Base-by-base conservation (phyloP, 1,284 basidiomycete species). In the Ceratobasidium sp. region DNA sequence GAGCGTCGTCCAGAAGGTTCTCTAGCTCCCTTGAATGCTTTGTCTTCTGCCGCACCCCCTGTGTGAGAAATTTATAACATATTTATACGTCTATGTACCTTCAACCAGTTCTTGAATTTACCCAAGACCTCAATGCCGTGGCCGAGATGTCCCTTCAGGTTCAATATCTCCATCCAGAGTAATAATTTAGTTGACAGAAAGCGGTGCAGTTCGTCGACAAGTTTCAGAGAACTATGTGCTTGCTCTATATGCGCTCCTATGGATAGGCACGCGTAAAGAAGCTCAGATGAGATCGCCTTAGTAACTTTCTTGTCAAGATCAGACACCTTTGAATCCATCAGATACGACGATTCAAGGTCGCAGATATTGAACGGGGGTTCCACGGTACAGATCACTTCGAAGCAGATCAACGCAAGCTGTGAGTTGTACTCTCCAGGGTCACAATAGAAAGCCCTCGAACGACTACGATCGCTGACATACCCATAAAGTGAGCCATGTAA, bases 301-400 rank as follows among this genome's bases (percentile, higher is more conserved):
- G 46, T 9, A 9, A 66, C 44, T 33, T 26, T 4, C 9, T 66
- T 15, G 15, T 20, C 44, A 2, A 66, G 64, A n/a, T 66, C 26
- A 9, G 40, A 20, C 40, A 66, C 44, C 20, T 66, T n/a, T 3
- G 9, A 9, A 23, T 66, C 64, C 17, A 50, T 9, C 3, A 23
- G 38, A 42, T 44, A 66, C n/a, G 64, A 66, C 33, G 64, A 66
- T 12, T 23, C 64, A 7, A 66, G 64, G 13, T 48, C 28, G 42
- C 64, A 66, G n/a, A 66, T 66, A 66, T 66, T 66, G 28, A 66
- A 66, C 23, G 38, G 42, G 9, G 40, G 61, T 3, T 64, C n/a
- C 12, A 57, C 20, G 20, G 28, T n/a, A 26, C 42, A 13, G 12
- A 64, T 64, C 12, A 42, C 13, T 15, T 42, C 23, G 17, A 64